Percentiles rank a stretch among this genome's conserved stretches.
These are phyloP conservation scores for Cyclotella baltica DNA, from an alignment of 108 stramenopile species.

Conservation along the genomic window DNA sequence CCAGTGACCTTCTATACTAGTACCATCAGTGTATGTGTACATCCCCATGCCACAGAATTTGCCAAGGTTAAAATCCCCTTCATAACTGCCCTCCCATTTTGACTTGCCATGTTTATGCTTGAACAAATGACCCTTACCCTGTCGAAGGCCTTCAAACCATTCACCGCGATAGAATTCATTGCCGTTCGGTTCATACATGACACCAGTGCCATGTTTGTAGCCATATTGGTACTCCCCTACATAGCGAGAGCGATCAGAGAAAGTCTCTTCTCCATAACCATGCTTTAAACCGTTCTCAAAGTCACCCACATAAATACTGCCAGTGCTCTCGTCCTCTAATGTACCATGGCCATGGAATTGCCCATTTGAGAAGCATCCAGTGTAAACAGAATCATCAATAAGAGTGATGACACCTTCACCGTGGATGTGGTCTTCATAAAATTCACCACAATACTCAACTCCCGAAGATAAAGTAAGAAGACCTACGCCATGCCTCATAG, in stretches of 20 bases:
- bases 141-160: constrained; percentile 37
- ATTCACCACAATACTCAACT: constrained; percentile 49
- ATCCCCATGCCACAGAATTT: constrained; percentile 45
- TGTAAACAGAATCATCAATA: constrained; percentile 36
- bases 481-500: constrained; percentile 47
- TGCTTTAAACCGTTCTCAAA: constrained; percentile 43
- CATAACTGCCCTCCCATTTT: constrained; percentile 34
- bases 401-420: constrained; percentile 44
- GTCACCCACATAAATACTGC: constrained; percentile 29
- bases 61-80: constrained; percentile 37
- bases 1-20: constrained; percentile 54
- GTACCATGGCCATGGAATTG: constrained; percentile 45
- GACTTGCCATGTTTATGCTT: constrained; percentile 8
- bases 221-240: constrained; percentile 42
- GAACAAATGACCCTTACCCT: constrained; percentile 39
- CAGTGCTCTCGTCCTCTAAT: constrained; percentile 22
- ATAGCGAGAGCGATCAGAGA: constrained; percentile 29
- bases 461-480: constrained; percentile 42
- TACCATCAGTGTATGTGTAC: constrained; percentile 37
- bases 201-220: constrained; percentile 45
- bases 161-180: constrained; percentile 43
- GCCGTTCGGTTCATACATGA: constrained; percentile 22
- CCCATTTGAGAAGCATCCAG: constrained; percentile 36
- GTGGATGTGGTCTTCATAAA: constrained; percentile 35
- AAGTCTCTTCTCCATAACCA: constrained; percentile 50